A percentile compares a stretch with the other conserved stretches of the same genome.
Conservation (phyloP, 331 rosid genomes). For the Phaseolus coccineus region DNA sequence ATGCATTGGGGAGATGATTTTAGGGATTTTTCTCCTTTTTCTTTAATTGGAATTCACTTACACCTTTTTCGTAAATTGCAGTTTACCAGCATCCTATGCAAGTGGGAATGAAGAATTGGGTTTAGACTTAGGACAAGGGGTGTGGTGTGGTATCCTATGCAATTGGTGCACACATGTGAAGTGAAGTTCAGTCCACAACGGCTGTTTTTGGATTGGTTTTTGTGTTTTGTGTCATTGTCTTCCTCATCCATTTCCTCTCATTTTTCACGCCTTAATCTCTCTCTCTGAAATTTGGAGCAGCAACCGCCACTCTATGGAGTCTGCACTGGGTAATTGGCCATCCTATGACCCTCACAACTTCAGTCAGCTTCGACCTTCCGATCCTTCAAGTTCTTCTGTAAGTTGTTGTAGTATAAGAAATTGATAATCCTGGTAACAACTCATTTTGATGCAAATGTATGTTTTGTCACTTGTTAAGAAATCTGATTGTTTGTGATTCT, state of each 20-base stretch:
- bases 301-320: slow-evolving; percentile 64
- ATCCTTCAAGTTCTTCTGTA: slow-evolving; percentile 87
- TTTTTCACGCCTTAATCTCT: slow-evolving; percentile 27
- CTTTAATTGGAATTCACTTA: background rate
- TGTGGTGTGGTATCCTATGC: background rate
- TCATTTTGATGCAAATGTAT: slow-evolving; percentile 37
- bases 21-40: background rate
- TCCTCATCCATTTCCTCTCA: background rate
- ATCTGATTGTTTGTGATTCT: slow-evolving; percentile 34
- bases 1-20: background rate
- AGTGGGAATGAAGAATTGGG: slow-evolving; percentile 14
- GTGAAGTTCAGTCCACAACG: slow-evolving; percentile 24
- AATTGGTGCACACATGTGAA: slow-evolving; percentile 35
- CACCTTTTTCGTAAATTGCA: slow-evolving; percentile 24
- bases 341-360: slow-evolving; percentile 93
- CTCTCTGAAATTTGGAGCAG: slow-evolving; percentile 31
- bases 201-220: slow-evolving; percentile 43
- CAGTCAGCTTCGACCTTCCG: slow-evolving; percentile 90
- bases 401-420: slow-evolving; percentile 44
- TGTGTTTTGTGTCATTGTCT: background rate
- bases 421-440: slow-evolving; percentile 21
- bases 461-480: slow-evolving; percentile 19
- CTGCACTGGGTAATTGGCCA: slow-evolving; percentile 87
- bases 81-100: background rate
- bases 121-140: slow-evolving; percentile 28